Evolutionary conservation across 2,329 filamentous ascomycete species (phyloP), one percentile per base, ranked within the genome.

Genomic region (Colletotrichum sp.): DNA sequence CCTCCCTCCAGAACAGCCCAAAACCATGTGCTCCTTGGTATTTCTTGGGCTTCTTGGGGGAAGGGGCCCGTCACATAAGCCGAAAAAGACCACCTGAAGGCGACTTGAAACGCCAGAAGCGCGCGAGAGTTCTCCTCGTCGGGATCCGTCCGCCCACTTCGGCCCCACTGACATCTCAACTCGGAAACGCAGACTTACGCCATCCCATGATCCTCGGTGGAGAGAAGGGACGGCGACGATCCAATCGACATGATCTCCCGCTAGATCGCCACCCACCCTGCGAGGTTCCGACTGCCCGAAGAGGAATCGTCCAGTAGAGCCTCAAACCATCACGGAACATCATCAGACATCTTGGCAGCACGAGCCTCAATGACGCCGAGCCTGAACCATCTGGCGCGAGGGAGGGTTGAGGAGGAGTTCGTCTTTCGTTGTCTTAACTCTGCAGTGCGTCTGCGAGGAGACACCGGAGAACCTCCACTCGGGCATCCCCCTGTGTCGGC

Each of bases 301-400:
- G 24, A 32, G 63, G 73, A 68, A 75, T 75, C 73, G 69, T 63
- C 34, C n/a, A 30, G 21, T 64, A 30, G 69, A 75, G 73, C 73
- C 69, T 75, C 69, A 75, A 75, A 75, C 73, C 58, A 30, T 75
- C 69, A 64, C 73, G 73, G 73, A 75, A 75, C 73, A 75, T n/a
- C 34, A 59, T 64, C 73, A 75, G 73, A 75, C 73, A 69, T 16
- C 69, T 73, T 75, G 69, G 73, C 69, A 36, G 38, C 69, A 64
- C 30, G 68, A 71, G 55, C 72, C 55, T 56, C 13, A 56, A 26
- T 28, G 38, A 63, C 32, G 68, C 43, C 43, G 30, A 63, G 69
- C 69, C 28, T 62, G 36, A 30, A 7, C 38, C 69, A 18, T 13
- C 32, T 52, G 43, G 43, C n/a, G n/a, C 36, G 36, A 38, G n/a